A percentile compares a stretch with the other conserved stretches of the same genome.
phyloP scores from a whole-genome alignment of 2,329 filamentous ascomycete genomes.

The Cryphonectria carpinicola region DNA sequence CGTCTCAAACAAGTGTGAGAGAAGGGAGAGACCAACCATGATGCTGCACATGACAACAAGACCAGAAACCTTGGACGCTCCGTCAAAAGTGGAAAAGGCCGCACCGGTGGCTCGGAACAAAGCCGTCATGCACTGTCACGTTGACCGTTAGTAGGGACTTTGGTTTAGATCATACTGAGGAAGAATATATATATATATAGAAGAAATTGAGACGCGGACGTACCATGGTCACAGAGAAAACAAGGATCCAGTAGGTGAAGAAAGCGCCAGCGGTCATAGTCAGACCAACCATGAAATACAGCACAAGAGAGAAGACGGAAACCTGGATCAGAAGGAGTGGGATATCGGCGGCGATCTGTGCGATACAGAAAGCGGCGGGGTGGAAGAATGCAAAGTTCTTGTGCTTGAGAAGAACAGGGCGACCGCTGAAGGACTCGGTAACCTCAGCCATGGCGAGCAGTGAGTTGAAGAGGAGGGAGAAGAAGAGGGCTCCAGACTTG shows the following conservation, averaged over 20 bases:
- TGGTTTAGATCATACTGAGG: too few species aligned
- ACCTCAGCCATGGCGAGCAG: conserved; percentile 70
- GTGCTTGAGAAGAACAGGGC: conserved; percentile 63
- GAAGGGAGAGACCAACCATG: conserved; percentile 45
- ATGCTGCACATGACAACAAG: conserved; percentile 40
- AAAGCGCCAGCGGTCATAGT: too few species aligned
- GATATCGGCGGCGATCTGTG: conserved; percentile 57
- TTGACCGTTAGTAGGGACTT: too few species aligned
- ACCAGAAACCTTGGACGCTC: conserved; percentile 60
- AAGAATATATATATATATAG: too few species aligned
- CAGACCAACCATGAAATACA: too few species aligned
- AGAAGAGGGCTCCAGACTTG: conserved; percentile 67
- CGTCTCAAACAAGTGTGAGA: too few species aligned
- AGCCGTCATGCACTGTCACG: background rate
- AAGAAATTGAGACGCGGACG: too few species aligned
- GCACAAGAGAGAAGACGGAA: too few species aligned
- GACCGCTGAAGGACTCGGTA: conserved; percentile 63
- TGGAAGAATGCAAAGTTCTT: conserved; percentile 61
- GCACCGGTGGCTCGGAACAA: conserved; percentile 58
- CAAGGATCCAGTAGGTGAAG: too few species aligned
- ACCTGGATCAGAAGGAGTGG: conserved; percentile 42
- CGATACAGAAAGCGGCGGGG: conserved; percentile 61
- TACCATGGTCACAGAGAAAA: too few species aligned
- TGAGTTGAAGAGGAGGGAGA: conserved; percentile 64
- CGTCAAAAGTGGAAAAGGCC: conserved; percentile 59